Conservation (phyloP, 768 basidiomycete genomes). For the Filobasidium floriforme region DNA sequence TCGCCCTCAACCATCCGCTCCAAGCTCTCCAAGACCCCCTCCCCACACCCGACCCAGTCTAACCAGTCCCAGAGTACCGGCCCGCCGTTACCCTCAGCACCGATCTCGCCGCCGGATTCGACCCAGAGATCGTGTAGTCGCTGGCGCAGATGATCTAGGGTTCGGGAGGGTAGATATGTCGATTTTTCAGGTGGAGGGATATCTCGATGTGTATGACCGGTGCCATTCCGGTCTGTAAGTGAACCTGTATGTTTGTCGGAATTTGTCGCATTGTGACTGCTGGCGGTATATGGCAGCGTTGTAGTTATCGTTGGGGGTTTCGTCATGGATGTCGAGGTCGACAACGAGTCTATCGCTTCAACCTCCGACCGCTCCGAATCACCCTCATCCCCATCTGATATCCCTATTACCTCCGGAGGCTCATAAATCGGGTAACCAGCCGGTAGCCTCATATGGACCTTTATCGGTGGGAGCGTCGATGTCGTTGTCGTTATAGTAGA, state of each 20-base stretch:
- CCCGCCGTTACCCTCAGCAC: constrained; percentile 20
- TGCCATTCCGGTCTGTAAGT: too few species aligned
- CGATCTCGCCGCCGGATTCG: too few species aligned
- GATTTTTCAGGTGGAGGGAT: too few species aligned
- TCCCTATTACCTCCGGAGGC: background rate
- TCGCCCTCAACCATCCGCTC: background rate
- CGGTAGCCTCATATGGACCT: constrained; percentile 25
- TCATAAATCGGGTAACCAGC: constrained; percentile 24
- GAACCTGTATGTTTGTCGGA: too few species aligned
- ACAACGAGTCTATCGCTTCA: background rate
- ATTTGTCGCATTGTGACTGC: too few species aligned
- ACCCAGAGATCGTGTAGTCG: too few species aligned
- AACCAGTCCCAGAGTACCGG: constrained; percentile 40
- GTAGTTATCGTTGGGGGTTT: too few species aligned
- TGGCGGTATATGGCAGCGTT: too few species aligned
- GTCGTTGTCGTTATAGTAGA: constrained; percentile 21
- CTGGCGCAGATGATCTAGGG: too few species aligned
- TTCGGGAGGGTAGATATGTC: too few species aligned
- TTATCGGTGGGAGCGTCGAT: constrained; percentile 30
- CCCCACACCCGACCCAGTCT: constrained; percentile 29
- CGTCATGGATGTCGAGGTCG: background rate
- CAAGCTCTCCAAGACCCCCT: background rate
- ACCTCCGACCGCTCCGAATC: background rate
- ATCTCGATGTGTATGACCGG: too few species aligned
- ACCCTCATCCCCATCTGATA: background rate